Evolutionary conservation across 441 rosid genomes (phyloP), one percentile per base, ranked within the genome.

Genomic region (Erodium chrysanthum): DNA sequence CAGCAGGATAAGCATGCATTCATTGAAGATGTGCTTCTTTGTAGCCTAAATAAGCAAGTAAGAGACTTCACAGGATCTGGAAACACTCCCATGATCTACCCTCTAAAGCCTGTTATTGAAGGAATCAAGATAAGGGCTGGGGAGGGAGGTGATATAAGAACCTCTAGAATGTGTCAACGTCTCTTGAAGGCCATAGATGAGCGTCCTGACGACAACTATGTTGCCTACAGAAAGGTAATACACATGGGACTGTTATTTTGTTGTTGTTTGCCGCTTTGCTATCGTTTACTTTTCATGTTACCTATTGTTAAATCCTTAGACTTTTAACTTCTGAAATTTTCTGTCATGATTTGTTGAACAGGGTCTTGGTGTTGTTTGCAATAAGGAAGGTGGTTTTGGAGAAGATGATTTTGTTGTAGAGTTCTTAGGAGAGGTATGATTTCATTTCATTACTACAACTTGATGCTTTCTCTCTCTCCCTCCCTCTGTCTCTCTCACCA

Each of bases 291-390:
- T 33, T 5, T 2, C 37, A 33, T 33, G 37, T 33, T 33, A 15
- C 67, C 54, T 64, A n/a, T 56, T n/a, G n/a, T 65, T 15, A 33
- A 33, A 68, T 68, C 6, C 1, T 23, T 18, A 72, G 52, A 42
- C 37, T 33, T 65, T 71, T 60, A 62, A 27, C 66, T 50, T 40
- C 17, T 63, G 50, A 66, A 61, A 70, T 66, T 67, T 18, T 68
- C 46, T 67, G 31, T 73, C 78, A 72, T 71, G 35, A 68, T 77
- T 52, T 80, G 74, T 65, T 77, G 64, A 68, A 58, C 75, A 95
- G 99, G 99, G 99, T 56, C 97, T 95, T 66, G 99, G 99, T 66
- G 99, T 95, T 78, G 96, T 95, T 76, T 95, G 99, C 86, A 84
- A 90, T 82, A 92, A 90, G 82, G 84, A 84, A 82, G 88, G 88